phyloP scores from a whole-genome alignment of 2,329 filamentous ascomycete species.

The Torrubiellomyces zombiae region DNA sequence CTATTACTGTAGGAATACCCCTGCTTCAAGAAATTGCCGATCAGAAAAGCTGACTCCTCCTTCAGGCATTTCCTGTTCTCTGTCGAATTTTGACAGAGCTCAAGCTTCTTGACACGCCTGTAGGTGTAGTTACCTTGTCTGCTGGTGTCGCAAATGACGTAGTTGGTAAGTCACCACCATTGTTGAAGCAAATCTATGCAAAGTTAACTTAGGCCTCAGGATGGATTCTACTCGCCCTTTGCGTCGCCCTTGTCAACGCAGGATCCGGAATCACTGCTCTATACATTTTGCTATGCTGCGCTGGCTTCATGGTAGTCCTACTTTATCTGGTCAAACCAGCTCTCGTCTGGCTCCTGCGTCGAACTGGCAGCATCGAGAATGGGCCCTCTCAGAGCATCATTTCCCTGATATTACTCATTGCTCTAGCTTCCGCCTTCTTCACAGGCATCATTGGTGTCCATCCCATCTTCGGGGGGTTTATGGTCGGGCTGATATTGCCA shows the following conservation, averaged over 20 bases:
- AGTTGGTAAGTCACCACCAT: constrained; percentile 12
- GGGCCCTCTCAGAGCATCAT: constrained; percentile 78
- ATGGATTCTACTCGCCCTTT: constrained; percentile 85
- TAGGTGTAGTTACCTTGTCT: constrained; percentile 76
- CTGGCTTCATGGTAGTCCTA: constrained; percentile 64
- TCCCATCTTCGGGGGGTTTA: constrained; percentile 84
- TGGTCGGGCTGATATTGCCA: constrained; percentile 77
- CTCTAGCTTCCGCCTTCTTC: constrained; percentile 68
- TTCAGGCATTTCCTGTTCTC: constrained; percentile 61
- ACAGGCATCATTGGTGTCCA: constrained; percentile 83
- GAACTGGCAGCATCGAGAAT: constrained; percentile 65
- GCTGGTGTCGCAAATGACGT: constrained; percentile 86
- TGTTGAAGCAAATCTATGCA: no score
- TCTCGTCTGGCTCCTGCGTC: constrained; percentile 58
- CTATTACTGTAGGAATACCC: constrained; percentile 47
- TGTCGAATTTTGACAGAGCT: constrained; percentile 87
- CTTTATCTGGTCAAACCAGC: constrained; percentile 54
- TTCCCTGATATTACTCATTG: constrained; percentile 63
- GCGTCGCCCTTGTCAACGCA: constrained; percentile 84
- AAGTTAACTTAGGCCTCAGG: constrained; percentile 7
- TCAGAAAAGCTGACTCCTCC: constrained; percentile 1
- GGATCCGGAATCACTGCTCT: constrained; percentile 66
- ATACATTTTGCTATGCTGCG: constrained; percentile 61
- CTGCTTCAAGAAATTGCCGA: no score
- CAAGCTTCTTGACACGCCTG: constrained; percentile 65